phyloP scores from a whole-genome alignment of 1,284 basidiomycete genomes.

The Hypsizygus ulmarius region DNA sequence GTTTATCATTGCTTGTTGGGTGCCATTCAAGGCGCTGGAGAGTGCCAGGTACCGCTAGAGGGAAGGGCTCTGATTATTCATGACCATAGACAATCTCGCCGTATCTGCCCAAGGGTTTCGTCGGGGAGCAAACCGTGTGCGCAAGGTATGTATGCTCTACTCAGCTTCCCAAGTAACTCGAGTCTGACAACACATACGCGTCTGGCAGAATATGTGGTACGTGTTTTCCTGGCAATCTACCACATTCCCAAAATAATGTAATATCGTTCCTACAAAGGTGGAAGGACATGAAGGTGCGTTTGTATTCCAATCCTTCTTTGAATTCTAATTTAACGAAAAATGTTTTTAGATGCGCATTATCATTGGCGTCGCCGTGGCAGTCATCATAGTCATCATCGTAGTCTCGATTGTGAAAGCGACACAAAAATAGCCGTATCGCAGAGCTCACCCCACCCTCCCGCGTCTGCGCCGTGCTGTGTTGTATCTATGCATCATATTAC shows the following conservation, averaged over 20 bases:
- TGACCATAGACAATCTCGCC: slow-evolving; percentile 82
- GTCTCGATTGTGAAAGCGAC: slow-evolving; percentile 88
- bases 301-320: slow-evolving; percentile 2
- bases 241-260: slow-evolving; percentile 16
- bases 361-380: slow-evolving; percentile 82
- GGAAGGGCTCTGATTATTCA: slow-evolving; percentile 10
- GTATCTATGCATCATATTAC: slow-evolving; percentile 26
- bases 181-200: slow-evolving; percentile 12
- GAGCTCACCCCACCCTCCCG: slow-evolving; percentile 4
- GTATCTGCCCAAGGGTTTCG: slow-evolving; percentile 99
- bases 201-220: slow-evolving; percentile 78
- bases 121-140: slow-evolving; percentile 93
- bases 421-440: slow-evolving; percentile 33
- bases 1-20: slow-evolving; percentile 27
- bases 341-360: slow-evolving; percentile 80
- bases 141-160: slow-evolving; percentile 75
- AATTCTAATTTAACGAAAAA: slow-evolving; percentile 13
- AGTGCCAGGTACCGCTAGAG: neutral
- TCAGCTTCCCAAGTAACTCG: slow-evolving; percentile 18
- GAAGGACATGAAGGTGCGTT: slow-evolving; percentile 92
- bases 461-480: slow-evolving; percentile 12
- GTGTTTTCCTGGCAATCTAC: slow-evolving; percentile 27
- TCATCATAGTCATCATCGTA: slow-evolving; percentile 92
- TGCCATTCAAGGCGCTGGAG: slow-evolving; percentile 2
- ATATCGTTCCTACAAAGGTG: slow-evolving; percentile 54